Evolutionary conservation across 1,284 basidiomycete genomes (phyloP).

Genomic region (Tilletia horrida): DNA sequence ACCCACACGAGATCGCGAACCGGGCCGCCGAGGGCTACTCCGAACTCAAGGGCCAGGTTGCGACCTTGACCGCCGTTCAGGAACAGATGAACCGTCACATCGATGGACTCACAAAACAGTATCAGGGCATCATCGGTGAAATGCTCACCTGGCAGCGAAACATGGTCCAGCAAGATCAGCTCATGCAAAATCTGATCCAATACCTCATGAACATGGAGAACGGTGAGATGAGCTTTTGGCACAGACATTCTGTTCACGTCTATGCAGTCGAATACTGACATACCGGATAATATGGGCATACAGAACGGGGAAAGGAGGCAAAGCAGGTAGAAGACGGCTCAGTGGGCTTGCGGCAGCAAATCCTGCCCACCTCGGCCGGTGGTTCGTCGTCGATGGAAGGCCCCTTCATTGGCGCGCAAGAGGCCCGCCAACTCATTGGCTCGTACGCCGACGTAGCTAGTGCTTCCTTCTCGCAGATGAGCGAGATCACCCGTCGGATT

Average conservation of each 20-base stretch:
- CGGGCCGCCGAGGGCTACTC: constrained; percentile 35
- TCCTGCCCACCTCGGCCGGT: constrained; percentile 18
- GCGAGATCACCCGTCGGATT: constrained; percentile 57
- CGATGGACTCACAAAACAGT: constrained; percentile 68
- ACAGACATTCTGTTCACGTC: neutral
- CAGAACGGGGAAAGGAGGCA: neutral
- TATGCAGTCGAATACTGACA: neutral
- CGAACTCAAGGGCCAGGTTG: constrained; percentile 42
- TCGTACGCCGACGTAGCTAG: constrained; percentile 64
- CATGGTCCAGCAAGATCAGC: constrained; percentile 77
- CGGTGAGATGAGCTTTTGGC: neutral
- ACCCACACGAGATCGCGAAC: constrained; percentile 28
- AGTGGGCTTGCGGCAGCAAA: constrained; percentile 17
- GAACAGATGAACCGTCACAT: constrained; percentile 56
- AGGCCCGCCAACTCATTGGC: constrained; percentile 64
- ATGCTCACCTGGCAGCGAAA: constrained; percentile 78
- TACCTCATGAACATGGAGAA: constrained; percentile 67
- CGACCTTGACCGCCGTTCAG: constrained; percentile 38
- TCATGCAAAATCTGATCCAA: constrained; percentile 77
- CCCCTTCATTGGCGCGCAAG: constrained; percentile 64
- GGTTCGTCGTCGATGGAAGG: neutral
- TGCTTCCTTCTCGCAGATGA: constrained; percentile 68
- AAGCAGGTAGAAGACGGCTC: neutral
- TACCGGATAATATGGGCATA: neutral
- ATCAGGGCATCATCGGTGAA: constrained; percentile 73